Evolutionary conservation across 2,329 filamentous ascomycete species (phyloP), one percentile per base, ranked within the genome.

Genomic region (Fusarium tjaetaba): DNA sequence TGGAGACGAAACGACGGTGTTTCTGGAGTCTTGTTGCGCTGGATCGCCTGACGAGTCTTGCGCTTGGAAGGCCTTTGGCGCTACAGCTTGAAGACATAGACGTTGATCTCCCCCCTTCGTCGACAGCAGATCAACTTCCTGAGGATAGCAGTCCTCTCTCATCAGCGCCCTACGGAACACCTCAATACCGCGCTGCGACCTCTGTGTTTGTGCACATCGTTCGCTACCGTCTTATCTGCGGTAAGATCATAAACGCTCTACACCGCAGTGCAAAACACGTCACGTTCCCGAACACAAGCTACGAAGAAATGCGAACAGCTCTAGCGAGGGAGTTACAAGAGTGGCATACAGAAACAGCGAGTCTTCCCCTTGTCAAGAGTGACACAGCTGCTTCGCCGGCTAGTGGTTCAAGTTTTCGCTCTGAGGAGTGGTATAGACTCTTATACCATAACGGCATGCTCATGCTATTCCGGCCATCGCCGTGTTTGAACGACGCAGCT

Each of bases 21-120:
- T 86, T 86, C 60, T 86, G 84, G 83, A 84, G 81, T 61, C 78
- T 84, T 3, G 78, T 85, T 5, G 80, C 80, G 3, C 77, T 84
- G 68, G 84, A 85, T 61, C 74, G 82, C 42, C 80, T 81, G 14
- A 81, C 78, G 4, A 81, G 80, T 55, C 77, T 82, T 7, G 81
- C 83, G 1, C 79, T 85, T 1, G 84, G 83, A 2, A 71, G 84
- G 4, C 84, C 84, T 1, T 68, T 84, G 11, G 84, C 83, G 0
- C 82, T 85, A 0, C 78, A 81, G 14, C 73, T 84, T 9, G 82
- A 84, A n/a, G 84, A 85, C 30, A 79, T 84, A 26, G 83, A 85
- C 53, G 77, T 82, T 10, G 76, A 80, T 32, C 77, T 85, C 3
- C 84, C 83, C 0, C 65, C 45, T 3, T 67, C 67, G 18, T 48